Conservation (phyloP, 139 green algal genomes). For the Penium margaritaceum region DNA sequence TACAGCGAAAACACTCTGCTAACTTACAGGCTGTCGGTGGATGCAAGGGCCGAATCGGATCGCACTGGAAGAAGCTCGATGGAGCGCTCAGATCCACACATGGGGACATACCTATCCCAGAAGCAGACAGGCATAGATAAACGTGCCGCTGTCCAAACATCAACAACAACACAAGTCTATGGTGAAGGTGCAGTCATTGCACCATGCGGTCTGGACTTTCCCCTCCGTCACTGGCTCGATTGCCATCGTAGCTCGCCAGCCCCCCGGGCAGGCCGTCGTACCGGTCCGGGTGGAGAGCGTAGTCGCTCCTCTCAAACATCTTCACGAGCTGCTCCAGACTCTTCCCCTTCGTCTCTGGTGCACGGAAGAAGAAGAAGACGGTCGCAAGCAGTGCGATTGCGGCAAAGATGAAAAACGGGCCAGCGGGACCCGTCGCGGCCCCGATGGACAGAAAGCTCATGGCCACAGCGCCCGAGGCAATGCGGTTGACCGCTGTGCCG, state of each 20-base stretch:
- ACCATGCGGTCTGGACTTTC: too few relatives aligned
- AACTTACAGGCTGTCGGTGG: too few relatives aligned
- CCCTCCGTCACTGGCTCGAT: too few relatives aligned
- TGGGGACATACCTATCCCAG: too few relatives aligned
- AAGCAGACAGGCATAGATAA: too few relatives aligned
- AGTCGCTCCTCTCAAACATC: slow-evolving; percentile 19
- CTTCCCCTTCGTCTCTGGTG: slow-evolving; percentile 51
- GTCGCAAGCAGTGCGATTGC: slow-evolving; percentile 4
- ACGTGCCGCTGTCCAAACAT: too few relatives aligned
- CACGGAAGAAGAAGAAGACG: slow-evolving; percentile 36
- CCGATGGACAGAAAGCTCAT: slow-evolving; percentile 40
- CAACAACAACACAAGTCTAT: too few relatives aligned
- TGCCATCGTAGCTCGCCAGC: slow-evolving; percentile 2
- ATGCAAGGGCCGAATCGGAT: too few relatives aligned
- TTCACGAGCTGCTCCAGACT: slow-evolving; percentile 47
- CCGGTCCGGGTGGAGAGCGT: background rate
- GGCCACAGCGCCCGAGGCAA: slow-evolving; percentile 35
- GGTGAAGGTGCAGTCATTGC: too few relatives aligned
- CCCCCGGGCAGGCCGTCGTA: background rate
- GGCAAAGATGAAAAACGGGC: slow-evolving; percentile 45
- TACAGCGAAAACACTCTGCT: too few relatives aligned
- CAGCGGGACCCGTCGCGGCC: slow-evolving; percentile 17
- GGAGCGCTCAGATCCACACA: too few relatives aligned
- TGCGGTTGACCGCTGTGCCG: slow-evolving; percentile 28
- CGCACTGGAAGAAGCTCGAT: too few relatives aligned